These are phyloP conservation scores for Daphne laureola DNA, from an alignment of 441 rosid species.

Conservation along the genomic window DNA sequence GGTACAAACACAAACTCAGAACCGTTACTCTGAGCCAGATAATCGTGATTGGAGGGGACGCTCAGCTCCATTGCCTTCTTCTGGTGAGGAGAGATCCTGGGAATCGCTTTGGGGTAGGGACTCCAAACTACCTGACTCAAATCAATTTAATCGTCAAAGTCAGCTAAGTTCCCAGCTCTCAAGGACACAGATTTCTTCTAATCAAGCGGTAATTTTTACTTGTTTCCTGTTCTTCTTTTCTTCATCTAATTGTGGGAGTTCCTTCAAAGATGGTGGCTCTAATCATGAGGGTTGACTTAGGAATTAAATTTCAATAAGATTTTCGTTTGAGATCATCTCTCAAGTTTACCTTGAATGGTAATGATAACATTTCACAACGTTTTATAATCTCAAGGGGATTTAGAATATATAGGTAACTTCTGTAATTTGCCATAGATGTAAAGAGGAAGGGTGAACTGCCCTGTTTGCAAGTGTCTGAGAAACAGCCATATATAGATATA, in stretches of 20 bases:
- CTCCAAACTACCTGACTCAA: slow-evolving; percentile 19
- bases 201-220: slow-evolving; percentile 35
- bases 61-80: slow-evolving; percentile 27
- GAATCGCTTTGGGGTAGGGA: slow-evolving; percentile 30
- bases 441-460: background rate
- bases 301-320: background rate
- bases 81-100: slow-evolving; percentile 48
- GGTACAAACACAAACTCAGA: slow-evolving; percentile 31
- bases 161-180: slow-evolving; percentile 27
- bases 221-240: background rate
- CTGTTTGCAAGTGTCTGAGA: background rate
- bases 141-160: slow-evolving; percentile 14
- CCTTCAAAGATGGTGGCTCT: no score
- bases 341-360: background rate
- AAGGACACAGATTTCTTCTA: slow-evolving; percentile 30
- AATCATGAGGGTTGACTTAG: no score
- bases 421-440: background rate
- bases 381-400: no score
- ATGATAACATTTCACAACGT: no score
- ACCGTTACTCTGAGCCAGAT: slow-evolving; percentile 48
- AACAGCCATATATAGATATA: background rate
- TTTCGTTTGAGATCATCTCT: background rate
- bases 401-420: no score
- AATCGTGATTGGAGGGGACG: slow-evolving; percentile 57
- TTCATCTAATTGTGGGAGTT: no score